Evolutionary conservation across 148 eudicot species (phyloP).

Genomic region (Nepenthes gracilis): DNA sequence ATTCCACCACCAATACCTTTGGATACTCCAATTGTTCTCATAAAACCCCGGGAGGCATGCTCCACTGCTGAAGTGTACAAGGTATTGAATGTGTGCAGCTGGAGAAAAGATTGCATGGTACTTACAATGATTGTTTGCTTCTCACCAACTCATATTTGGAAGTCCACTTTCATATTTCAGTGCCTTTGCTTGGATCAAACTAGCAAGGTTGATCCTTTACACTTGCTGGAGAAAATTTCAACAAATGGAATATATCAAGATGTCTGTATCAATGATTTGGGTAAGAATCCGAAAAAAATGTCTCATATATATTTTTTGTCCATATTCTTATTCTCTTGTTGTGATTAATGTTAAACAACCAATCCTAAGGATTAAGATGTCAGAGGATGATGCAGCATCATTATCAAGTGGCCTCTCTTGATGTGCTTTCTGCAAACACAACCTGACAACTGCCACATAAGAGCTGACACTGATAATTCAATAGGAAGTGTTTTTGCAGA

Average conservation of each 20-base stretch:
- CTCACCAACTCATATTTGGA: not conserved
- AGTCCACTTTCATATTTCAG: conserved; percentile 22
- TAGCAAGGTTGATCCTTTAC: conserved; percentile 61
- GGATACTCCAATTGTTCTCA: conserved; percentile 80
- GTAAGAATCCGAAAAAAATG: conserved; percentile 23
- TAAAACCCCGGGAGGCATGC: conserved; percentile 89
- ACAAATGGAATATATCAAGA: conserved; percentile 78
- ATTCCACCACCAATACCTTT: conserved; percentile 59
- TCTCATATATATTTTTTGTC: not conserved
- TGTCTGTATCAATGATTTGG: conserved; percentile 91
- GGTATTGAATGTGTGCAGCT: conserved; percentile 25
- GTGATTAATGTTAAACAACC: no score
- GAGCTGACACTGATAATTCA: no score
- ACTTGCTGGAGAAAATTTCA: conserved; percentile 73
- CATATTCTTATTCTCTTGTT: not conserved
- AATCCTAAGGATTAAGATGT: not conserved
- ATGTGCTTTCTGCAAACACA: no score
- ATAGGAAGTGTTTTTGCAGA: no score
- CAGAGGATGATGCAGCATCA: no score
- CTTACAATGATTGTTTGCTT: not conserved
- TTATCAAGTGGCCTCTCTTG: no score
- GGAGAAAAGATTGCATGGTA: not conserved
- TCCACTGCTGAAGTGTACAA: conserved; percentile 95
- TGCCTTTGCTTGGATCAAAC: conserved; percentile 57
- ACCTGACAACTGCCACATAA: no score